Conservation (phyloP, 352 stramenopile species). For the Pythium chondricola region DNA sequence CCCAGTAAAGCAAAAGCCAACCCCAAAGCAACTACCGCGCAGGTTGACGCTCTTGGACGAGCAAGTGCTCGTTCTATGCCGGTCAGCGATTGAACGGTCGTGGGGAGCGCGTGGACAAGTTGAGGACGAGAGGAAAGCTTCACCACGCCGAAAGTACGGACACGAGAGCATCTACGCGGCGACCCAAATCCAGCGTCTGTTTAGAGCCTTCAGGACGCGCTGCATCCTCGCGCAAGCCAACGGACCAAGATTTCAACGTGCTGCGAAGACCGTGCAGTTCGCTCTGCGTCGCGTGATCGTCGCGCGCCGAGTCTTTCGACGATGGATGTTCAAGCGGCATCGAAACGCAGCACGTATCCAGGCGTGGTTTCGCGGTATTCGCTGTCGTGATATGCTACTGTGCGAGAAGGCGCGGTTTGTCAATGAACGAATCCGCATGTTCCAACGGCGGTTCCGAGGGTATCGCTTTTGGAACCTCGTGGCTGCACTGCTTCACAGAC, state of each 20-base stretch:
- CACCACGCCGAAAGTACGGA: slow-evolving; percentile 28
- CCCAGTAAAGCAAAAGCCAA: not conserved
- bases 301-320: slow-evolving; percentile 8
- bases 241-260: slow-evolving; percentile 24
- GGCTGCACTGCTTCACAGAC: slow-evolving; percentile 3
- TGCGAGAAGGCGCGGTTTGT: slow-evolving; percentile 11
- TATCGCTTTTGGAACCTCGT: slow-evolving; percentile 27
- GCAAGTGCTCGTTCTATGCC: slow-evolving; percentile 54
- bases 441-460: slow-evolving; percentile 20
- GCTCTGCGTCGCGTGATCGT: slow-evolving; percentile 18
- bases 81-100: slow-evolving; percentile 40
- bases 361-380: slow-evolving; percentile 18
- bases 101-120: slow-evolving; percentile 12
- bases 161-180: slow-evolving; percentile 54
- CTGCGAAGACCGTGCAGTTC: slow-evolving; percentile 19
- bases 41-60: slow-evolving; percentile 37
- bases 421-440: slow-evolving; percentile 4
- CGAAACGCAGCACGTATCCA: slow-evolving; percentile 17
- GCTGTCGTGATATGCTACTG: slow-evolving; percentile 8
- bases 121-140: too few relatives aligned
- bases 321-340: slow-evolving; percentile 17
- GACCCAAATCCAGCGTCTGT: slow-evolving; percentile 49
- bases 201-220: slow-evolving; percentile 28
- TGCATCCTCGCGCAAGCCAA: slow-evolving; percentile 28
- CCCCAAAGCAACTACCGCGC: not conserved